Evolutionary conservation across 306 rosid genomes (phyloP).

Genomic region (Quercus cerris): DNA sequence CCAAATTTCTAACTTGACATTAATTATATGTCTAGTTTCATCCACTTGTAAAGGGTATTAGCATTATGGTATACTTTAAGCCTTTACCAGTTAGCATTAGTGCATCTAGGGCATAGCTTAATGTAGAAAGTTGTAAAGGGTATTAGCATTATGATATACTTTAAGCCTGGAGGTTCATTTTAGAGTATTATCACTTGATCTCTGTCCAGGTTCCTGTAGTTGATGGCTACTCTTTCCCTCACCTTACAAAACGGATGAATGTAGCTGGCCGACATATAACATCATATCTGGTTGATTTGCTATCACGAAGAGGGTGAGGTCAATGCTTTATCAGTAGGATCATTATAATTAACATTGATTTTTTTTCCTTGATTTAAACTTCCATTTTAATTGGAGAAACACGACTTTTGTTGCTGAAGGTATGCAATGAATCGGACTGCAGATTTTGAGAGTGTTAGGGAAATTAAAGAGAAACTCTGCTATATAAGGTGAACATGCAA

Average conservation of each 20-base stretch:
- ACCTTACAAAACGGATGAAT: constrained; percentile 96
- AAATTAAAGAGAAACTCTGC: constrained; percentile 96
- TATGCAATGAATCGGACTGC: constrained; percentile 88
- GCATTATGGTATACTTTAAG: background rate
- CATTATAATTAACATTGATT: constrained; percentile 8
- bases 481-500: constrained; percentile 66
- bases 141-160: background rate
- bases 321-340: constrained; percentile 15
- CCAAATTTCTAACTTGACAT: too few species aligned
- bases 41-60: background rate
- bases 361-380: constrained; percentile 7
- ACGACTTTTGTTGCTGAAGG: constrained; percentile 49
- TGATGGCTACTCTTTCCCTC: constrained; percentile 98
- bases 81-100: background rate
- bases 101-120: background rate
- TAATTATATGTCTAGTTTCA: too few species aligned
- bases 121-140: background rate
- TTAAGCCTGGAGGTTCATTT: background rate
- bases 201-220: constrained; percentile 90
- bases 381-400: constrained; percentile 21
- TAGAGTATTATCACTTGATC: background rate
- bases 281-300: constrained; percentile 94
- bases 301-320: constrained; percentile 95
- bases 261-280: constrained; percentile 99
- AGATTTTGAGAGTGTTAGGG: constrained; percentile 99